Percentiles rank a stretch among this genome's conserved stretches.
Conservation (phyloP, 148 eudicot species). For the Camellia sinensis region DNA sequence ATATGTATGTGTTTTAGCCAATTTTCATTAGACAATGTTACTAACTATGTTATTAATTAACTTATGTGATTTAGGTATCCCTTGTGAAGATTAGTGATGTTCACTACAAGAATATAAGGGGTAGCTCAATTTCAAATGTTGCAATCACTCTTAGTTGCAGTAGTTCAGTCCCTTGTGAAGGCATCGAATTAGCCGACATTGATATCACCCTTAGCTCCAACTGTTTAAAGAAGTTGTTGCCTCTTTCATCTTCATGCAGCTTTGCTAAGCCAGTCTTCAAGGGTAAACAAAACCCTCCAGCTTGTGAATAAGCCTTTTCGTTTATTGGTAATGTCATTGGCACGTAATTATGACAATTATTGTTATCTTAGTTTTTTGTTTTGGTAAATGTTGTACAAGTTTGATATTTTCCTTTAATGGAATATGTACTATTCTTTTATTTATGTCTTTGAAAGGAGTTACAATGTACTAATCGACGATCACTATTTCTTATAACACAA, state of each 20-base stretch:
- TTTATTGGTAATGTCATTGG: not conserved
- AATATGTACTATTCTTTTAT: too few species aligned
- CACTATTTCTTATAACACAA: too few species aligned
- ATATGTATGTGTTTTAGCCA: too few species aligned
- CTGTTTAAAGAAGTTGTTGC: not conserved
- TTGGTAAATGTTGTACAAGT: too few species aligned
- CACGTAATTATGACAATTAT: not conserved
- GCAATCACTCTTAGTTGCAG: constrained; percentile 44
- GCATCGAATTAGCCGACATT: constrained; percentile 40
- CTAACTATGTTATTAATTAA: not conserved
- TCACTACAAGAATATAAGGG: constrained; percentile 55
- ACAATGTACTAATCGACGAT: too few species aligned
- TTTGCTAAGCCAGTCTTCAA: constrained; percentile 33
- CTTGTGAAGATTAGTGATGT: constrained; percentile 45
- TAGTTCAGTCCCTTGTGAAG: constrained; percentile 42
- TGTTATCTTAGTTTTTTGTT: too few species aligned
- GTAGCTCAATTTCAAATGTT: constrained; percentile 31
- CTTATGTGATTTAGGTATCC: constrained; percentile 21
- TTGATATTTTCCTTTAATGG: too few species aligned
- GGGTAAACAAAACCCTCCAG: constrained; percentile 33
- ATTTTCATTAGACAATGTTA: too few species aligned
- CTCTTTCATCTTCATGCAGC: constrained; percentile 28
- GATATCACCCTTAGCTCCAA: constrained; percentile 1
- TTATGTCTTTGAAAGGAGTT: too few species aligned
- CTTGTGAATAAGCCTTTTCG: not conserved